Conservation (phyloP, 495 filamentous ascomycete genomes). For the Astrothelium macrocarpum region DNA sequence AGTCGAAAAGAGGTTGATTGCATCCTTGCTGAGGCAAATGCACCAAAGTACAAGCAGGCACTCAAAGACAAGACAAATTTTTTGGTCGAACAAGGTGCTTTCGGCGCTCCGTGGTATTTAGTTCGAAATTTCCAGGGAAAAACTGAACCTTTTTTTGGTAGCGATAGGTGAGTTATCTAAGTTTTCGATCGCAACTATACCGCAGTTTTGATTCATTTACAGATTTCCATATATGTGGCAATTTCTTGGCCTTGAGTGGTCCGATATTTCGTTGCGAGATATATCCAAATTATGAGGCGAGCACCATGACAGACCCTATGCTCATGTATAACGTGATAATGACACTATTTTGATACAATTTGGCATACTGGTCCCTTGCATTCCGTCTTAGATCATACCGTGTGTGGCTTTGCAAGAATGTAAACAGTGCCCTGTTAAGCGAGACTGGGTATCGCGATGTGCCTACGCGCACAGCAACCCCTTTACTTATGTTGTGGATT, state of each 20-base stretch:
- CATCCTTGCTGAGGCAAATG: conserved; percentile 42
- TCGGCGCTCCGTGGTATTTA: conserved; percentile 68
- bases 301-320: too few relatives aligned
- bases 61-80: conserved; percentile 50
- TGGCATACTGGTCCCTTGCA: not conserved
- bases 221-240: conserved; percentile 1
- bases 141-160: conserved; percentile 66
- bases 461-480: too few relatives aligned
- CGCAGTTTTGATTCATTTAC: not conserved
- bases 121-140: conserved; percentile 49
- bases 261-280: not conserved
- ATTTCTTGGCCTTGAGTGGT: conserved; percentile 5
- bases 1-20: conserved; percentile 34
- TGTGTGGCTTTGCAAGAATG: not conserved
- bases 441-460: too few relatives aligned
- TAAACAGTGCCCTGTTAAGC: too few relatives aligned
- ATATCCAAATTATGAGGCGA: not conserved
- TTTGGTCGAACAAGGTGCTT: conserved; percentile 54
- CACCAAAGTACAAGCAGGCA: conserved; percentile 47
- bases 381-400: not conserved
- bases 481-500: too few relatives aligned
- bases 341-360: too few relatives aligned
- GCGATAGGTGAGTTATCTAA: conserved; percentile 45
- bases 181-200: not conserved
- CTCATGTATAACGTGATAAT: too few relatives aligned